Base-by-base conservation (phyloP, 2,329 filamentous ascomycete genomes). In the Elsinoe fawcettii region DNA sequence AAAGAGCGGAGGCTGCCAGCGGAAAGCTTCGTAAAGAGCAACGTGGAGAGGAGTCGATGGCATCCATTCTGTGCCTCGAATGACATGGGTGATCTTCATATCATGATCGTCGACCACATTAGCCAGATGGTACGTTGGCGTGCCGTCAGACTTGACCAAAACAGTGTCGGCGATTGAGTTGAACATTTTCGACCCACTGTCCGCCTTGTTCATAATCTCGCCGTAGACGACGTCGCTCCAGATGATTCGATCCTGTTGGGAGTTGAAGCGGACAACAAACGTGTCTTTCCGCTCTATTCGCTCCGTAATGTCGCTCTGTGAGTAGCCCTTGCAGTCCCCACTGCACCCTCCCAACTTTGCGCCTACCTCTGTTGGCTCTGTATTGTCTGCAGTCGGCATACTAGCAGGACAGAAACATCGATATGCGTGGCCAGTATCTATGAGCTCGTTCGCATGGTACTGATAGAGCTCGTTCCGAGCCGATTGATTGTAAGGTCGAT, bases 61-160 rank as follows among this genome's bases (percentile, higher is more conserved):
- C 74, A 99, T 87, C 93, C 93, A 99, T 80, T 99, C 93, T 79
- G 87, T 86, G 55, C 92, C 93, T 41, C 93, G 85, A 59, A 99
- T 88, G 12, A 99, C 93, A 71, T 97, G 92, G 0, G 91, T 96
- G 63, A 99, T 95, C 59, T 88, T 76, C 93, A 99, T 99, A 60
- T 87, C 77, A 70, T 96, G 89, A 67, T 99, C 93, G 67, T 99
- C 93, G 3, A 99, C 86, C 7, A 99, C 92, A 67, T 97, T 99
- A 3, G 93, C 93, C 60, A 99, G 85, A 71, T 99, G 93, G 67
- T 99, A 99, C 0, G 95, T 99, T 0, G 93, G 93, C 62, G 87
- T 87, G 0, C 90, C 91, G 68, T 99, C 93, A 0, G 85, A 86
- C 71, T 99, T 99, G 60, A 96, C 76, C 39, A 99, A 77, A 60